Evolutionary conservation across 1,284 basidiomycete genomes (phyloP).

Genomic region (Chalciporus sp.): DNA sequence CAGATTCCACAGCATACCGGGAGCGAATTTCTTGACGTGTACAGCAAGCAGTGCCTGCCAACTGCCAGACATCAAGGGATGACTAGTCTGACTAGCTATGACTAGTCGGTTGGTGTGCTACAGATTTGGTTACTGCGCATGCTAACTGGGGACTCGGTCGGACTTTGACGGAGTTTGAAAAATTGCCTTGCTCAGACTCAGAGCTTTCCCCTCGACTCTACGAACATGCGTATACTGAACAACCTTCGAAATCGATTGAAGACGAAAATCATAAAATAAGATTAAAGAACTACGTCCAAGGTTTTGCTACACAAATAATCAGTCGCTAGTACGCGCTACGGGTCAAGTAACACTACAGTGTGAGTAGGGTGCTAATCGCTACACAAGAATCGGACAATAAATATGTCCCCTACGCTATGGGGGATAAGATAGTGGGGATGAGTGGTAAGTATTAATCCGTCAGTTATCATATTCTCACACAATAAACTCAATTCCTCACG

Average conservation of each 20-base stretch:
- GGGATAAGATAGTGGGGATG: background rate
- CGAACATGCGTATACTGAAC: no score
- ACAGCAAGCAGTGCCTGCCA: background rate
- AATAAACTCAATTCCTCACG: conserved; percentile 35
- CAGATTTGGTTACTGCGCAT: no score
- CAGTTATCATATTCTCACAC: background rate
- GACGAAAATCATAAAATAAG: background rate
- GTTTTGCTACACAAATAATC: conserved; percentile 24
- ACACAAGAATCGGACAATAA: conserved; percentile 34
- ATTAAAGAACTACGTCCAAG: background rate
- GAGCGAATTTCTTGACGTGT: background rate
- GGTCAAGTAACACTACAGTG: conserved; percentile 16
- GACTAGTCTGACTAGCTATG: no score
- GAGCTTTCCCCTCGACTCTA: no score
- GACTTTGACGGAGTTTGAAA: no score
- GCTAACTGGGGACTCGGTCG: no score
- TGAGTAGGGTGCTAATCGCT: conserved; percentile 26
- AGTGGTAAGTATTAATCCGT: conserved; percentile 14
- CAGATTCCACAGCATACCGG: background rate
- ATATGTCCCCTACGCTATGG: conserved; percentile 12
- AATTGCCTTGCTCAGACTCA: no score
- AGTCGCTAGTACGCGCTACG: conserved; percentile 7
- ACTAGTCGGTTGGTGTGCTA: no score
- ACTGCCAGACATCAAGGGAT: no score
- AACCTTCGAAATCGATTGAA: background rate